A percentile compares a stretch with the other conserved stretches of the same genome.
Conservation (phyloP, 164 flowering plant species). For the Liriodendron chinense region DNA sequence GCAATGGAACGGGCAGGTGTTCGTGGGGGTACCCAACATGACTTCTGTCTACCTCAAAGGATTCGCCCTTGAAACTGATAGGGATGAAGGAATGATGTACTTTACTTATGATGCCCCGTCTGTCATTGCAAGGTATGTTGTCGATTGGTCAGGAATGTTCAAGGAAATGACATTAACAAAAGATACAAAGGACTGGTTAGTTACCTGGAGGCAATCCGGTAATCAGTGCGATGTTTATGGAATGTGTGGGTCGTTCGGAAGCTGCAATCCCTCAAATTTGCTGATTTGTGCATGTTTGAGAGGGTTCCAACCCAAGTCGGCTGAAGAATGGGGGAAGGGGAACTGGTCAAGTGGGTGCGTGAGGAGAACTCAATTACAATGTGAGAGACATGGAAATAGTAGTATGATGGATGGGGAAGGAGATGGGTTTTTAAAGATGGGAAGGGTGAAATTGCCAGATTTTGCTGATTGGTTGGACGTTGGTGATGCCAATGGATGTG, state of each 20-base stretch:
- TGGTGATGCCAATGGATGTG: not conserved
- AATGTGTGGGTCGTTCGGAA: not conserved
- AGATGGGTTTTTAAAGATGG: not conserved
- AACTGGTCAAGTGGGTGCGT: not conserved
- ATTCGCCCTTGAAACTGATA: not conserved
- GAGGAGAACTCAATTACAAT: not conserved
- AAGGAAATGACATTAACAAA: not conserved
- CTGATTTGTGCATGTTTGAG: not conserved
- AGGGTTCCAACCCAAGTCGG: not conserved
- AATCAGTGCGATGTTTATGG: not conserved
- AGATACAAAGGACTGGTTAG: too few relatives aligned
- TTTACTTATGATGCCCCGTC: not conserved
- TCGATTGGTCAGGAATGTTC: not conserved
- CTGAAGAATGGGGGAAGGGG: not conserved
- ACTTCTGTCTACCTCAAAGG: not conserved
- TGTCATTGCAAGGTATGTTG: not conserved
- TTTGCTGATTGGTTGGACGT: not conserved
- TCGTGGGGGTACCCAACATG: not conserved
- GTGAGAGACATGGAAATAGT: not conserved
- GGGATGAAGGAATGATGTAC: not conserved
- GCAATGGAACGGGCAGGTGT: not conserved
- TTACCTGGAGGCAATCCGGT: not conserved
- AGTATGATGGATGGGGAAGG: not conserved
- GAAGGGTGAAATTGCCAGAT: not conserved
- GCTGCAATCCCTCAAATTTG: not conserved